Conservation (phyloP, 768 basidiomycete species). For the Suillus alpinus region DNA sequence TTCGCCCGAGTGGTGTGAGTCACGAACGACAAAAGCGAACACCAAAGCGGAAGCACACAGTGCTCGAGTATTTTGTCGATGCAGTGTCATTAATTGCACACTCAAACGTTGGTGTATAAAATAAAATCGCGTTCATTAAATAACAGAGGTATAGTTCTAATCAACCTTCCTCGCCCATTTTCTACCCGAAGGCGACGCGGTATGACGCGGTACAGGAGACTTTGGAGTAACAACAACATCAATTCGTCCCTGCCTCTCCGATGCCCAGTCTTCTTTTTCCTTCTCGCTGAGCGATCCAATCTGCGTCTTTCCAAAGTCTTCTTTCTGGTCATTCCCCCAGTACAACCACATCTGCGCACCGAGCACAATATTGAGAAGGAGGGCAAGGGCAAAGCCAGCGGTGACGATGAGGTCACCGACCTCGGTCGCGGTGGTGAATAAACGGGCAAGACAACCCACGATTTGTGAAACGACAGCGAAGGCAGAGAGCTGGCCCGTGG, state of each 20-base stretch:
- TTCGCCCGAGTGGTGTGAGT: neutral
- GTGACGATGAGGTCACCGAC: slow-evolving; percentile 78
- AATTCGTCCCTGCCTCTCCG: slow-evolving; percentile 28
- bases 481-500: slow-evolving; percentile 91
- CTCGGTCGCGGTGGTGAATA: slow-evolving; percentile 92
- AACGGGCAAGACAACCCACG: slow-evolving; percentile 82
- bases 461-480: slow-evolving; percentile 91
- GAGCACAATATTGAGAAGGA: slow-evolving; percentile 79
- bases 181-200: slow-evolving; percentile 50
- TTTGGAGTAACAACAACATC: slow-evolving; percentile 44
- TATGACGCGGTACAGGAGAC: slow-evolving; percentile 40
- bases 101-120: neutral
- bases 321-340: slow-evolving; percentile 58
- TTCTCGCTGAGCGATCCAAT: slow-evolving; percentile 26
- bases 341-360: slow-evolving; percentile 84
- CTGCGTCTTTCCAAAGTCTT: slow-evolving; percentile 18
- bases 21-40: neutral
- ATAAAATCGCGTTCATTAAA: neutral
- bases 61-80: neutral
- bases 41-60: neutral
- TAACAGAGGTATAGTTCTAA: slow-evolving; percentile 32
- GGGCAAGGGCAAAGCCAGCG: slow-evolving; percentile 81
- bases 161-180: slow-evolving; percentile 78
- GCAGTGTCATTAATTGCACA: too few relatives aligned
- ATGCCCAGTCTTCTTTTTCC: slow-evolving; percentile 22